These are phyloP conservation scores for Hydrangea macrophylla DNA, from an alignment of 148 eudicot species.

Conservation along the genomic window DNA sequence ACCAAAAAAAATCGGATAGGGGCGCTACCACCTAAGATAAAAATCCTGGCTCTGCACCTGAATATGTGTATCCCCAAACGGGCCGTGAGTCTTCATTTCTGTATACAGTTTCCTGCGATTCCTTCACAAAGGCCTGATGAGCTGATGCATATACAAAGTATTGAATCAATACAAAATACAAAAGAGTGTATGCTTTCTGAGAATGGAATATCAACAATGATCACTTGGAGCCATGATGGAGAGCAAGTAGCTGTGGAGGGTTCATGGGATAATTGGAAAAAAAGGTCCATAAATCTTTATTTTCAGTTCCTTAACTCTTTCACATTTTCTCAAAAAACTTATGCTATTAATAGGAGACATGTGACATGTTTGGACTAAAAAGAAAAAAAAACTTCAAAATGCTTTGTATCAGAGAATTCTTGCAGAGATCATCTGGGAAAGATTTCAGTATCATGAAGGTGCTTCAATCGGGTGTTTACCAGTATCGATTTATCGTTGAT, in stretches of 20 bases:
- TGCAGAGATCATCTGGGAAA: slow-evolving; percentile 78
- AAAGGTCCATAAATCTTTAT: slow-evolving; percentile 47
- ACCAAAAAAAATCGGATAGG: no score
- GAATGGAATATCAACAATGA: slow-evolving; percentile 64
- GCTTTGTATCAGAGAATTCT: slow-evolving; percentile 48
- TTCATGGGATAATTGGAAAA: slow-evolving; percentile 89
- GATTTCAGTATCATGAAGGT: slow-evolving; percentile 81
- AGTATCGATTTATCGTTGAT: slow-evolving; percentile 74
- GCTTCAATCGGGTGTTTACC: slow-evolving; percentile 89
- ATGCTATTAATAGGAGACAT: no score
- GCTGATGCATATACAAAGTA: slow-evolving; percentile 47
- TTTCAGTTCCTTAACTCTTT: not conserved
- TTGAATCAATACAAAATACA: slow-evolving; percentile 46
- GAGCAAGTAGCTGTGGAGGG: slow-evolving; percentile 80
- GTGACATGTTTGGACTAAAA: no score
- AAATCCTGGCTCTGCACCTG: no score
- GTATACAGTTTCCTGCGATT: slow-evolving; percentile 52
- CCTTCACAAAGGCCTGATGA: slow-evolving; percentile 77
- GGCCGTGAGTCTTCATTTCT: no score
- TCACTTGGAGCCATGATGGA: slow-evolving; percentile 72
- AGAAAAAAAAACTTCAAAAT: not conserved
- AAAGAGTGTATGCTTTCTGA: slow-evolving; percentile 21
- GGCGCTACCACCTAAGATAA: no score
- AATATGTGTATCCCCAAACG: no score
- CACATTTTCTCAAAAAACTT: no score